Evolutionary conservation across 2,329 filamentous ascomycete genomes (phyloP).

Genomic region (Fusarium paranaense): DNA sequence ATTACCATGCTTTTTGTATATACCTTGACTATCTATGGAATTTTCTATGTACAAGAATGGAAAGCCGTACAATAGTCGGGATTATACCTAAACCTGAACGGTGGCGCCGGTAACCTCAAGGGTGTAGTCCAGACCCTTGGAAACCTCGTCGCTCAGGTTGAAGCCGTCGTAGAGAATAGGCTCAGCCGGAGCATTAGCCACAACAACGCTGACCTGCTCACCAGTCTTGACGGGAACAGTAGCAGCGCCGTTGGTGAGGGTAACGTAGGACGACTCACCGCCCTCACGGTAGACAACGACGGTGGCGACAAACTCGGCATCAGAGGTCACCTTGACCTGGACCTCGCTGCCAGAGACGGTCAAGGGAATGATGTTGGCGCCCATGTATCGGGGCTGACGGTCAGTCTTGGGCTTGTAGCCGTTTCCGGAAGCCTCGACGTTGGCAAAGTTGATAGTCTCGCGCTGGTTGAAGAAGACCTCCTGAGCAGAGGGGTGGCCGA

Average conservation of each 20-base stretch:
- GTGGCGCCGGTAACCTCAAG: conserved; percentile 50
- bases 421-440: conserved; percentile 52
- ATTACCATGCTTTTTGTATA: background rate
- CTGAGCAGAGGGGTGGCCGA: conserved; percentile 57
- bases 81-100: conserved; percentile 3
- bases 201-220: conserved; percentile 58
- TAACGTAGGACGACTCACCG: conserved; percentile 50
- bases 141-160: conserved; percentile 50
- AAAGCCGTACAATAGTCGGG: background rate
- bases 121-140: conserved; percentile 54
- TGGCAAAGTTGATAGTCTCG: conserved; percentile 54
- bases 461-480: conserved; percentile 52
- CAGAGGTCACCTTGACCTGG: conserved; percentile 49
- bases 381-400: conserved; percentile 61
- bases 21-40: background rate
- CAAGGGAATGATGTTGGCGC: conserved; percentile 61
- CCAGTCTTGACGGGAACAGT: conserved; percentile 49
- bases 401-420: conserved; percentile 58
- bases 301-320: conserved; percentile 53
- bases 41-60: conserved; percentile 15
- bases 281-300: conserved; percentile 52
- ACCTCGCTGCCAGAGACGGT: conserved; percentile 48
- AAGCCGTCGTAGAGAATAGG: conserved; percentile 60
- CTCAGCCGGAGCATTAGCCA: conserved; percentile 60
- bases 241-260: conserved; percentile 49